Base-by-base conservation (phyloP, 352 stramenopile genomes). In the Phytophthora meadii region DNA sequence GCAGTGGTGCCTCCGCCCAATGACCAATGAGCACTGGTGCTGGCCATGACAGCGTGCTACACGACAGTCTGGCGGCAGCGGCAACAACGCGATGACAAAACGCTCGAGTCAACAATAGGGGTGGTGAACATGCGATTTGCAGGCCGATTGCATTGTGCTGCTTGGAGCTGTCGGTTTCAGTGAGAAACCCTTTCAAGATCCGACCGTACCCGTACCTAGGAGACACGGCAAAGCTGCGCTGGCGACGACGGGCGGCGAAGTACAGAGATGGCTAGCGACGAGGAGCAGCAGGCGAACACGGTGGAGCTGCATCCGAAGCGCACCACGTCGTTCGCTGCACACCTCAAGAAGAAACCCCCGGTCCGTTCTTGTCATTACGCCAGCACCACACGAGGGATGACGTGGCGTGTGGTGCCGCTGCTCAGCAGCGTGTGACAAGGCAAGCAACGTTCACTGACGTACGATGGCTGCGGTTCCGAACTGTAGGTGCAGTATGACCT, bases 301-400 rank as follows among this genome's bases (percentile, higher is more conserved):
- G 58, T 61, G 41, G 76, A 84, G 54, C 69, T 86, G 34, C 78
- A 81, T 22, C 81, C 81, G n/a, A 89, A 87, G 76, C 81, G 77
- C 55, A 89, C 81, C 30, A 86, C 76, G 32, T 89, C 78, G 40
- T 89, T 86, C 51, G 71, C 68, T n/a, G 56, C 65, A 19, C 61
- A 61, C 3, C 67, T 74, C 27, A 82, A 82, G 61, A 76, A 84
- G 62, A 88, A 84, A 62, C 59, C 72, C 6, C 51, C 51, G 61
- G 70, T 68, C 17, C 27, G 44, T 46, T 48, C 36, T 46, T 30
- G 15, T 59, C 24, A 28, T 60, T 45, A 60, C 34, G 6, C 17
- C 36, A 65, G 37, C 1, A 22, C 24, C 50, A 32, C 34, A 25
- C n/a, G 37, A 39, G 51, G n/a, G 39, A 36, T 39, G 50, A 56